Percentiles rank a stretch among this genome's conserved stretches.
Evolutionary conservation across 176 grass and related monocot species (phyloP).

Genomic region (Hsuehochloa calcarea): DNA sequence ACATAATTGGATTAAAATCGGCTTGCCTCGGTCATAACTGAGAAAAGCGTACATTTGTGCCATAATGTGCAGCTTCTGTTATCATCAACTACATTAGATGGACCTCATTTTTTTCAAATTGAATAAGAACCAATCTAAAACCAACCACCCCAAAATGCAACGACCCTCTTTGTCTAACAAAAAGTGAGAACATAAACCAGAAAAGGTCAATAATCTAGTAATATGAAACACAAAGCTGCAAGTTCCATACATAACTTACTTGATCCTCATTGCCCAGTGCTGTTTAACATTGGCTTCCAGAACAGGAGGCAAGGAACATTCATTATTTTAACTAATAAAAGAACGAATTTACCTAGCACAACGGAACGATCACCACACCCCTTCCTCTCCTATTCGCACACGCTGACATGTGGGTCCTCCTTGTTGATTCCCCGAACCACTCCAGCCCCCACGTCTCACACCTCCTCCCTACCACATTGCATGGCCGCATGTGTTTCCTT

Average conservation of each 20-base stretch:
- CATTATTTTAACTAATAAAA: no score
- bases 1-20: background rate
- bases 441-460: no score
- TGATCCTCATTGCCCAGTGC: background rate
- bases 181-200: constrained; percentile 13
- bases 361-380: no score
- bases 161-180: constrained; percentile 28
- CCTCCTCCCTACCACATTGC: no score
- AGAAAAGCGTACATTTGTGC: background rate
- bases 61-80: constrained; percentile 3
- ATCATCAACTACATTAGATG: background rate
- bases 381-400: no score
- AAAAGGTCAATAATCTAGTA: constrained; percentile 37
- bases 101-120: background rate
- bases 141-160: constrained; percentile 52
- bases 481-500: no score
- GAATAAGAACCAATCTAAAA: constrained; percentile 34
- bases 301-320: no score
- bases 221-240: constrained; percentile 33
- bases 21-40: background rate
- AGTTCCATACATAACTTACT: constrained; percentile 12
- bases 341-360: no score
- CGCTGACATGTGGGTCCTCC: no score
- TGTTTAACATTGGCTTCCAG: background rate
- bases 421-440: no score